Evolutionary conservation across 2,329 filamentous ascomycete genomes (phyloP), one percentile per base, ranked within the genome.

Genomic region (Arthrobotrys megalospora): DNA sequence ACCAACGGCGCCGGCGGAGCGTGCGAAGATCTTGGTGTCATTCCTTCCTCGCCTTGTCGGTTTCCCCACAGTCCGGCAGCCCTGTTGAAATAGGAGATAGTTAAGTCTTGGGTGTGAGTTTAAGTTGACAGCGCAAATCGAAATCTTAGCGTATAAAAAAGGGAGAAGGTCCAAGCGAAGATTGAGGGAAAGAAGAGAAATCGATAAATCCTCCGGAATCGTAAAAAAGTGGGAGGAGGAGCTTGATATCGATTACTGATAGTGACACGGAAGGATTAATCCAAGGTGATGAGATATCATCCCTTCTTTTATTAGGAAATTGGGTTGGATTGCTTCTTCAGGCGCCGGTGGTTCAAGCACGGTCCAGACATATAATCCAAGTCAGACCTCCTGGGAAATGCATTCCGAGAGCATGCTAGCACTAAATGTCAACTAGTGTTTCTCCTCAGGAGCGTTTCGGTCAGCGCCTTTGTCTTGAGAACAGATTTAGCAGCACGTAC

Each of bases 81-180:
- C 66, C 48, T 71, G 66, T 71, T 66, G 36, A 66, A 77, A 71
- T 62, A 65, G 62, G 73, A 77, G 67, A 77, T 63, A n/a, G n/a
- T n/a, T n/a, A n/a, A 58, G 53, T 69, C 65, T 43, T 16, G 32
- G 32, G 32, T 64, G 21, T 36, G 36, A 38, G 38, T 43, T 43
- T 34, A 19, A 21, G 16, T 45, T 55, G 19, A 50, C 38, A 3
- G 21, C 47, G 55, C 36, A 24, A 76, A 69, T 38, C 48, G 32
- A 52, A 41, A 32, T 55, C 21, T 47, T 34, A 43, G 64, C 43
- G 36, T 43, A 14, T 16, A 24, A 62, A 53, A 55, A 58, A 48
- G 62, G 43, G 65, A 69, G 72, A 69, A 69, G 55, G 48, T 60
- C 45, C 72, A 70, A 65, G 58, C 72, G 66, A 73, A 66, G 7